Percentiles rank a stretch among this genome's conserved stretches.
Evolutionary conservation across 129 eudicot genomes (phyloP).

Genomic region (Artemisia annua): DNA sequence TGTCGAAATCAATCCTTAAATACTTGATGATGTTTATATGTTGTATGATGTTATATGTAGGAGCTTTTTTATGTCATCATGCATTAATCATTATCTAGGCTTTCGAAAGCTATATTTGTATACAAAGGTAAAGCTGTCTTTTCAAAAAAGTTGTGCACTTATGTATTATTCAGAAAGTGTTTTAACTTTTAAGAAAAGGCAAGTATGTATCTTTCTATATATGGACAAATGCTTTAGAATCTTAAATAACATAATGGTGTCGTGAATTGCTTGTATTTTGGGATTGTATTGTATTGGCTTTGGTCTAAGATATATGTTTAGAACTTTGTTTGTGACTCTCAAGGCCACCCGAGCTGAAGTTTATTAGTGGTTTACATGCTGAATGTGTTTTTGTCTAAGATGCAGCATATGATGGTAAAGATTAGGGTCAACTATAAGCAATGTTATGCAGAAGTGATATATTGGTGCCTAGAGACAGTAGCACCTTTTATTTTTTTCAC

Average conservation of each 20-base stretch:
- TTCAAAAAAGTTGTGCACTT: no score
- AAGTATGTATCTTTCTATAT: no score
- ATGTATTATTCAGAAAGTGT: no score
- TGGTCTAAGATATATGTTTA: not conserved
- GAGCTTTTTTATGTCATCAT: no score
- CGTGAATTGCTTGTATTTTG: no score
- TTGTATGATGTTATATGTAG: not conserved
- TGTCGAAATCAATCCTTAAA: not conserved
- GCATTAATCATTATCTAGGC: no score
- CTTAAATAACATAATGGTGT: no score
- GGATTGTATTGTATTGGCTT: no score
- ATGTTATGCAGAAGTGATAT: not conserved
- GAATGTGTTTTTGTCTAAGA: not conserved
- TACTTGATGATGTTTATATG: not conserved
- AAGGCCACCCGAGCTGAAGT: not conserved
- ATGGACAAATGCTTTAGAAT: no score
- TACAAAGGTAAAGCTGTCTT: no score
- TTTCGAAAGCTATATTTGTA: no score
- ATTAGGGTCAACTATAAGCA: not conserved
- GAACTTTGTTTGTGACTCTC: not conserved
- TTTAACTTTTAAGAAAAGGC: no score
- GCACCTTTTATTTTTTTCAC: not conserved
- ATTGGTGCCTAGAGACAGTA: slow-evolving; percentile 1
- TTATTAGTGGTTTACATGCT: not conserved
- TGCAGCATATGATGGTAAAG: slow-evolving; percentile 2